A percentile compares a stretch with the other conserved stretches of the same genome.
phyloP scores from a whole-genome alignment of 1,284 basidiomycete genomes.

The Rhodotorula mucilaginosa region DNA sequence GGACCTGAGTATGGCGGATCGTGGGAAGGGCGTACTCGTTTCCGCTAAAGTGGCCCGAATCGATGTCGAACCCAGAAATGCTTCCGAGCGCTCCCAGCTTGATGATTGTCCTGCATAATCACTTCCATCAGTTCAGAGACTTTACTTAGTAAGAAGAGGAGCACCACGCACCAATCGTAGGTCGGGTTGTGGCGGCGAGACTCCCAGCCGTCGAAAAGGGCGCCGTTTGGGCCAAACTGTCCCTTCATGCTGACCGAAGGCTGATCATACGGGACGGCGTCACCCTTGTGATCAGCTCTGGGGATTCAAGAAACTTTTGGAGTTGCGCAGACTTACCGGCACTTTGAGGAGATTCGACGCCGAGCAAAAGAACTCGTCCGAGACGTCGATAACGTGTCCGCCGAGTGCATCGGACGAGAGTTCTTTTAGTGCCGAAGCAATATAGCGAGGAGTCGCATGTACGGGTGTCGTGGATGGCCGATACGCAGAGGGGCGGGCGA shows the following conservation, averaged over 20 bases:
- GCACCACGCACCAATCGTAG: conserved; percentile 73
- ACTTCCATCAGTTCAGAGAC: not conserved
- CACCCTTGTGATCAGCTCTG: not conserved
- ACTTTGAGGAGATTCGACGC: conserved; percentile 79
- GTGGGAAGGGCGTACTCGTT: conserved; percentile 62
- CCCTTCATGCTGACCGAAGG: conserved; percentile 80
- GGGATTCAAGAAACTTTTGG: too few relatives aligned
- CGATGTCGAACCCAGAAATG: conserved; percentile 85
- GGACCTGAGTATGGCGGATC: not conserved
- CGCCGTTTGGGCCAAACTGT: conserved; percentile 92
- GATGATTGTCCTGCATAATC: conserved; percentile 71
- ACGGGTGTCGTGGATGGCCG: not conserved
- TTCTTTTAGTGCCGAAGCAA: conserved; percentile 54
- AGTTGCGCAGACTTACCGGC: conserved; percentile 57
- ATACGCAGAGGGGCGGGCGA: not conserved
- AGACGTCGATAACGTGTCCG: conserved; percentile 69
- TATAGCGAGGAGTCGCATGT: not conserved
- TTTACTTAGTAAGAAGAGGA: too few relatives aligned
- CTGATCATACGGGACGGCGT: conserved; percentile 51
- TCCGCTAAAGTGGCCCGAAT: conserved; percentile 93
- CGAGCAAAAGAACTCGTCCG: conserved; percentile 94
- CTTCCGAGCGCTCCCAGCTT: conserved; percentile 69
- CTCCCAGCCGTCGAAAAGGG: conserved; percentile 94
- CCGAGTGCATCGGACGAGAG: conserved; percentile 85
- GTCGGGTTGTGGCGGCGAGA: conserved; percentile 79